Percentiles rank a stretch among this genome's conserved stretches.
Evolutionary conservation across 2,329 filamentous ascomycete species (phyloP).

Genomic region (Emmonsiellopsis sp.): DNA sequence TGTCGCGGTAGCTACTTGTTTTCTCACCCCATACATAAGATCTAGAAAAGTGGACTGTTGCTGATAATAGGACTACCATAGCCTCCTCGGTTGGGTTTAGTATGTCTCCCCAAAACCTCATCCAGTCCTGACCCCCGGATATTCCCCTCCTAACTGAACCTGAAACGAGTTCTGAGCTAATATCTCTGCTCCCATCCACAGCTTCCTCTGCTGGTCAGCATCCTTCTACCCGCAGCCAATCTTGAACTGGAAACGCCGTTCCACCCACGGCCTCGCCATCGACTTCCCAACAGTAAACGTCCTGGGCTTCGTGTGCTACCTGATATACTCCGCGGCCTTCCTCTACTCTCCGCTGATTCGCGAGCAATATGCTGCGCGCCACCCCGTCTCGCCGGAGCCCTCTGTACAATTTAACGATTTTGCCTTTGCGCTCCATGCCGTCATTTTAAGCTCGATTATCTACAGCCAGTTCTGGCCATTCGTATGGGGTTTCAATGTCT

Average conservation of each 20-base stretch:
- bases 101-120: constrained; percentile 19
- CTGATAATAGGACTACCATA: constrained; percentile 18
- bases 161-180: background rate
- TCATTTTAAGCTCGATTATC: constrained; percentile 61
- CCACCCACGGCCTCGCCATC: constrained; percentile 74
- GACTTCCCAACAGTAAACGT: constrained; percentile 72
- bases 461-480: constrained; percentile 64
- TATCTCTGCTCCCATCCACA: constrained; percentile 12
- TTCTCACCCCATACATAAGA: background rate
- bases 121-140: background rate
- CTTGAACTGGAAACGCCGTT: constrained; percentile 65
- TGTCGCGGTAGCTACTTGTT: constrained; percentile 31
- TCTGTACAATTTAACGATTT: constrained; percentile 88
- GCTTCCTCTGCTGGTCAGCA: constrained; percentile 64
- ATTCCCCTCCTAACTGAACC: background rate
- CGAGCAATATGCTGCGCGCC: constrained; percentile 70
- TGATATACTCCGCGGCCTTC: constrained; percentile 63
- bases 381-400: constrained; percentile 62
- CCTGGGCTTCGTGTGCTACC: constrained; percentile 57
- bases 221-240: constrained; percentile 91
- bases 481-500: constrained; percentile 67
- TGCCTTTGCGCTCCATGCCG: constrained; percentile 73
- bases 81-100: constrained; percentile 66
- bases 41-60: background rate
- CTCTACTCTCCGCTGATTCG: constrained; percentile 71